Base-by-base conservation (phyloP, 352 stramenopile species). In the Pythium volutum region DNA sequence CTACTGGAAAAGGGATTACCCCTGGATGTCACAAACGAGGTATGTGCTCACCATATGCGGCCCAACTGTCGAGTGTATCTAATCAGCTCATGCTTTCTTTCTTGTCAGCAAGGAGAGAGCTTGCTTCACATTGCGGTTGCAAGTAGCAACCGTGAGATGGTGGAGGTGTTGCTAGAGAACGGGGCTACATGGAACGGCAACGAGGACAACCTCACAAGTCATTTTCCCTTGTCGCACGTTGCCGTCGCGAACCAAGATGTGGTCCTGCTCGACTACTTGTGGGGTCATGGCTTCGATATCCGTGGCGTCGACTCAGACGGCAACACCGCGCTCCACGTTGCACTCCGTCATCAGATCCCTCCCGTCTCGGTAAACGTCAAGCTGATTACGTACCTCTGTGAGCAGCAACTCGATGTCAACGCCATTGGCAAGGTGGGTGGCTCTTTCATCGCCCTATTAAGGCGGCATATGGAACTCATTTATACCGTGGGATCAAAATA, bases 191-290 rank as follows among this genome's bases (percentile, higher is more conserved):
- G 12, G 3, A 16, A 29, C 27, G 33, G 9, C n/a, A 48, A 26
- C n/a, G 34, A 47, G 4, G 20, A 12, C n/a, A 25, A 36, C 31
- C 3, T 22, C 3, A 11, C 15, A 23, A 10, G 23, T 4, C 20
- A 5, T 10, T 16, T 15, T 26, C 52, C 22, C 2, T 14, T 62
- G 45, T 18, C 49, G 2, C 25, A 47, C 18, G 4, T 49, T 4
- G 46, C 55, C 5, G 23, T 62, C 14, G 45, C 26, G 3, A 62
- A 50, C 15, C 55, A 62, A 55, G 45, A 55, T 34, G 14, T 55
- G 16, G 5, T 29, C 3, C 5, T 62, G 16, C 26, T 62, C 16
- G 46, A 53, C 18, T 25, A 42, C 16, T 31, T 62, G 45, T 26
- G 55, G 8, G 15, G 29, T 2, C 45, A 23, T n/a, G 55, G 55